Base-by-base conservation (phyloP, 106 monocot genomes). In the Allium fistulosum region DNA sequence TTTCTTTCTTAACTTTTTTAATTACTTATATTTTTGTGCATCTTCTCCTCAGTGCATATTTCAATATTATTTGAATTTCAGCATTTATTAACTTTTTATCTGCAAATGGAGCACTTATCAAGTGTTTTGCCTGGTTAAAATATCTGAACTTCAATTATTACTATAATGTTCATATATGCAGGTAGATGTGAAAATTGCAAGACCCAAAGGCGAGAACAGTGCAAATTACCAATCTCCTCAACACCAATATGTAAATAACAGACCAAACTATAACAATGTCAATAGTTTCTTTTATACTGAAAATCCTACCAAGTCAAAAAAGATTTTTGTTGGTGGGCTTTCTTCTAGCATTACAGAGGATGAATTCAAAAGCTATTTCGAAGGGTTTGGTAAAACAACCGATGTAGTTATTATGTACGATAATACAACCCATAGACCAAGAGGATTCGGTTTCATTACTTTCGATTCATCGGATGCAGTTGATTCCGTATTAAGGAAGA, bases 321-420 rank as follows among this genome's bases (percentile, higher is more conserved):
- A 91, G 75, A 87, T 91, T 48, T 91, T 91, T 82, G 86, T 91
- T 8, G 91, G 91, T 12, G 91, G 91, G 16, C 65, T 91, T 8
- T 62, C 87, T 62, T 74, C 84, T 45, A 75, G 59, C 14, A 27
- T 87, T 8, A 81, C 76, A 14, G 63, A 74, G 8, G 77, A 74
- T 46, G 84, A 81, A 18, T 80, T 91, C 64, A 78, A 49, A 55
- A 66, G 48, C 2, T 84, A 91, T 65, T 91, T 91, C 71, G 73
- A 81, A 65, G 22, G 71, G 16, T 91, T 77, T 74, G 87, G 91
- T 12, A 64, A 28, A 10, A 69, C 87, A 10, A 75, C 62, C 8
- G 91, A 91, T 71, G 77, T 70, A 3, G 79, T 87, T 57, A 79
- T 91, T 37, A 84, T 91, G 77, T 81, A 80, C 28, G 87, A 91